Evolutionary conservation across 2,329 filamentous ascomycete genomes (phyloP).

Genomic region (Neonectria hederae): DNA sequence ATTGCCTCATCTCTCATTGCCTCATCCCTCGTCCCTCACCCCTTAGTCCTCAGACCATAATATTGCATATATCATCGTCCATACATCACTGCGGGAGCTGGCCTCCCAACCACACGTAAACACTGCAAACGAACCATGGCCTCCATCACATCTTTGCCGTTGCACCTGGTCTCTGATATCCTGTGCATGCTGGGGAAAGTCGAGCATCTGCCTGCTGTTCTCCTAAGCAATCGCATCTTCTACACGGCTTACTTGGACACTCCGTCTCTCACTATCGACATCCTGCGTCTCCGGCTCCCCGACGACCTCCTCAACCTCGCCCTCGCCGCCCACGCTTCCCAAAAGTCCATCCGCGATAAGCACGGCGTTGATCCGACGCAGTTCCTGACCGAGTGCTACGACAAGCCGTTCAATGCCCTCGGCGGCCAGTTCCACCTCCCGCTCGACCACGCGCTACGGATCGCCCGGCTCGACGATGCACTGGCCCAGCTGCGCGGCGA

Average conservation of each 20-base stretch:
- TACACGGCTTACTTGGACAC: constrained; percentile 34
- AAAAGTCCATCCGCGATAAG: constrained; percentile 18
- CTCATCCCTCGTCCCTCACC: not conserved
- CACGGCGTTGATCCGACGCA: constrained; percentile 8
- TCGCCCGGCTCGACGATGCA: constrained; percentile 28
- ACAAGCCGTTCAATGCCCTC: constrained; percentile 14
- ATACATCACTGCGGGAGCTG: not conserved
- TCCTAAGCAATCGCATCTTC: constrained; percentile 37
- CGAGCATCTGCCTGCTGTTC: constrained; percentile 26
- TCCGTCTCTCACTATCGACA: constrained; percentile 30
- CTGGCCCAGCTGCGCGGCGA: constrained; percentile 18
- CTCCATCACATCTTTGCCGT: constrained; percentile 33
- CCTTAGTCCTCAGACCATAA: constrained; percentile 8
- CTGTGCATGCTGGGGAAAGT: constrained; percentile 30
- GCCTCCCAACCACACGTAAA: not conserved
- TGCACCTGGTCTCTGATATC: constrained; percentile 37
- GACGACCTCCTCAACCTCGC: constrained; percentile 28
- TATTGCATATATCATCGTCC: not conserved
- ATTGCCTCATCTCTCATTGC: constrained; percentile 2
- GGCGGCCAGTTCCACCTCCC: constrained; percentile 20
- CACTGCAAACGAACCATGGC: constrained; percentile 27
- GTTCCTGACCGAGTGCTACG: constrained; percentile 32
- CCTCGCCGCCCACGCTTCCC: constrained; percentile 29
- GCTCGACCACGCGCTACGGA: constrained; percentile 29
- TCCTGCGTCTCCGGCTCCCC: constrained; percentile 32